Conservation (phyloP, 2,329 filamentous ascomycete genomes). For the Podosphaera fusca region DNA sequence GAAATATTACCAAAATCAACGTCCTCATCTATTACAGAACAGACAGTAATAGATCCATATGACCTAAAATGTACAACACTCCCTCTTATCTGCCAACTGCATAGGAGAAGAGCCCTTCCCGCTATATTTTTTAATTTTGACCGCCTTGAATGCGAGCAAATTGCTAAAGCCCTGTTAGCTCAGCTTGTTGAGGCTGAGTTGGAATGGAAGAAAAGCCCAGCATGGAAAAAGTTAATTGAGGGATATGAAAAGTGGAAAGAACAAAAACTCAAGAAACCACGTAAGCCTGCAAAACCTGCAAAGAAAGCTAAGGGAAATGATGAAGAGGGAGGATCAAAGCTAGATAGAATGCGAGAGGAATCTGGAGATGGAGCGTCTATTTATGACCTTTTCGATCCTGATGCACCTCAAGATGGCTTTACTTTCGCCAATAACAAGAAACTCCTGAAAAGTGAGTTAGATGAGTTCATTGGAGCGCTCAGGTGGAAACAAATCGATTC, state of each 20-base stretch:
- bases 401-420: conserved; percentile 37
- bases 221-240: conserved; percentile 36
- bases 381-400: conserved; percentile 44
- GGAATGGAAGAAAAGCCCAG: conserved; percentile 29
- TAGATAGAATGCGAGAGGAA: conserved; percentile 32
- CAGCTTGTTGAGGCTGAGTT: conserved; percentile 31
- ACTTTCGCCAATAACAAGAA: conserved; percentile 42
- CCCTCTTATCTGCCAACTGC: conserved; percentile 34
- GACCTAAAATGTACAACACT: conserved; percentile 25
- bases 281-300: conserved; percentile 19
- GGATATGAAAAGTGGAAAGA: conserved; percentile 35
- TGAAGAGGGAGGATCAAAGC: conserved; percentile 28
- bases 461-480: conserved; percentile 28
- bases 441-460: conserved; percentile 32
- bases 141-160: conserved; percentile 36
- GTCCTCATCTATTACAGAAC: conserved; percentile 6
- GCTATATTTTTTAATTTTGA: conserved; percentile 63
- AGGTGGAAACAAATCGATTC: conserved; percentile 25
- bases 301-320: conserved; percentile 24
- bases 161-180: conserved; percentile 26
- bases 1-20: conserved; percentile 4
- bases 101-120: conserved; percentile 41
- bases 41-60: conserved; percentile 10
- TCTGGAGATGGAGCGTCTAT: conserved; percentile 29
- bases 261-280: conserved; percentile 20